These are phyloP conservation scores for Eragrostis nindensis DNA, from an alignment of 176 grass and related monocot species.

Conservation along the genomic window DNA sequence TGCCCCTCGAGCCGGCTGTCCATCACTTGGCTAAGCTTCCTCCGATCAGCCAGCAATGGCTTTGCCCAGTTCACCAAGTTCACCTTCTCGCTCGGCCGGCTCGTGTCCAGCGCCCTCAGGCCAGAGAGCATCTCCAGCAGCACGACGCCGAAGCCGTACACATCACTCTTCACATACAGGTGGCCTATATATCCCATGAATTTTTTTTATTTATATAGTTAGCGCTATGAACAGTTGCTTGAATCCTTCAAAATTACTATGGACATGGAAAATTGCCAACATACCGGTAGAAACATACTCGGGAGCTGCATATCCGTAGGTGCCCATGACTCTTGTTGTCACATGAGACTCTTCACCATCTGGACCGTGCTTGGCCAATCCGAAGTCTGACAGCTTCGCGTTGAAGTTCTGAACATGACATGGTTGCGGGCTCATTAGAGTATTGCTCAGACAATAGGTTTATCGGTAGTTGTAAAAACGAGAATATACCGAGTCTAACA, in stretches of 20 bases:
- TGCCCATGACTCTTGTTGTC: slow-evolving; percentile 91
- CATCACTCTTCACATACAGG: slow-evolving; percentile 95
- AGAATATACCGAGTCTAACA: slow-evolving; percentile 72
- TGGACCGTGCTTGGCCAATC: slow-evolving; percentile 85
- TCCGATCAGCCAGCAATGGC: slow-evolving; percentile 65
- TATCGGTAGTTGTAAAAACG: not conserved
- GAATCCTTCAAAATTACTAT: too few relatives aligned
- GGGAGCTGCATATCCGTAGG: slow-evolving; percentile 83
- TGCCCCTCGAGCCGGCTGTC: slow-evolving; percentile 71
- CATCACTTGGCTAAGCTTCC: slow-evolving; percentile 74
- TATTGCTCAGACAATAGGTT: not conserved
- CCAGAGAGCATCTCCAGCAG: slow-evolving; percentile 87
- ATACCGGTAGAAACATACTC: slow-evolving; percentile 90
- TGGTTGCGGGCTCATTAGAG: slow-evolving; percentile 10
- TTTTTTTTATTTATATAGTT: too few relatives aligned
- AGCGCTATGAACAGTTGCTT: too few relatives aligned
- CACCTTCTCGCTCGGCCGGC: slow-evolving; percentile 44
- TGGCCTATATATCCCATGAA: too few relatives aligned
- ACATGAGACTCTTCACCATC: slow-evolving; percentile 77
- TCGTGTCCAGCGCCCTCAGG: slow-evolving; percentile 57
- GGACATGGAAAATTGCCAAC: not conserved
- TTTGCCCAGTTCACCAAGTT: slow-evolving; percentile 80
- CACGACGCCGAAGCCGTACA: slow-evolving; percentile 84
- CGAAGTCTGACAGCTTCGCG: slow-evolving; percentile 89
- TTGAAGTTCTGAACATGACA: slow-evolving; percentile 64